Percentiles rank a stretch among this genome's conserved stretches.
phyloP scores from a whole-genome alignment of 257 asterid species.

The Fraxinus cuspidata region DNA sequence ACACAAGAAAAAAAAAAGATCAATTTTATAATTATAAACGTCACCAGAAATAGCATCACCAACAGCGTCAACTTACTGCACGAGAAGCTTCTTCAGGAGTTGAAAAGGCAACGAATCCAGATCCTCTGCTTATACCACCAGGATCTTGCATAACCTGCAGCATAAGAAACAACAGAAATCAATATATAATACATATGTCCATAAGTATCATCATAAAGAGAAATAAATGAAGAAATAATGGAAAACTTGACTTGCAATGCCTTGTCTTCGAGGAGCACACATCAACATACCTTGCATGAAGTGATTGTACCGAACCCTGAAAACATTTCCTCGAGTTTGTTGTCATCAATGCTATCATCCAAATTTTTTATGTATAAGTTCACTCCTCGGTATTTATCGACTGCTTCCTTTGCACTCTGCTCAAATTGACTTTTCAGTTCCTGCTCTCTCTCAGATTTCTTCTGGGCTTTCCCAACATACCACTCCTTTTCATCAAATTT shows the following conservation, averaged over 20 bases:
- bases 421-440: slow-evolving; percentile 31
- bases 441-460: slow-evolving; percentile 35
- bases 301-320: slow-evolving; percentile 29
- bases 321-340: slow-evolving; percentile 33
- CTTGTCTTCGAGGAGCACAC: background rate
- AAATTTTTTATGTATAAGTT: slow-evolving; percentile 28
- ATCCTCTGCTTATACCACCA: background rate
- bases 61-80: background rate
- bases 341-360: slow-evolving; percentile 23
- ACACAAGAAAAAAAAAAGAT: background rate
- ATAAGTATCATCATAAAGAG: no score
- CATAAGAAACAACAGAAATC: no score
- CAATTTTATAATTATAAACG: background rate
- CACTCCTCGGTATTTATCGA: slow-evolving; percentile 31
- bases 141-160: slow-evolving; percentile 9
- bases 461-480: slow-evolving; percentile 12
- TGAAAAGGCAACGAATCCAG: slow-evolving; percentile 15
- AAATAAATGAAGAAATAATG: no score
- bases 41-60: background rate
- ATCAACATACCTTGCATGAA: background rate
- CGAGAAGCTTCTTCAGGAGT: slow-evolving; percentile 11
- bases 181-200: no score
- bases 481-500: slow-evolving; percentile 33
- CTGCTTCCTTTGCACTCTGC: slow-evolving; percentile 33
- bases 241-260: no score